phyloP scores from a whole-genome alignment of 805 yeast genomes.

The Hanseniaspora lindneri region DNA sequence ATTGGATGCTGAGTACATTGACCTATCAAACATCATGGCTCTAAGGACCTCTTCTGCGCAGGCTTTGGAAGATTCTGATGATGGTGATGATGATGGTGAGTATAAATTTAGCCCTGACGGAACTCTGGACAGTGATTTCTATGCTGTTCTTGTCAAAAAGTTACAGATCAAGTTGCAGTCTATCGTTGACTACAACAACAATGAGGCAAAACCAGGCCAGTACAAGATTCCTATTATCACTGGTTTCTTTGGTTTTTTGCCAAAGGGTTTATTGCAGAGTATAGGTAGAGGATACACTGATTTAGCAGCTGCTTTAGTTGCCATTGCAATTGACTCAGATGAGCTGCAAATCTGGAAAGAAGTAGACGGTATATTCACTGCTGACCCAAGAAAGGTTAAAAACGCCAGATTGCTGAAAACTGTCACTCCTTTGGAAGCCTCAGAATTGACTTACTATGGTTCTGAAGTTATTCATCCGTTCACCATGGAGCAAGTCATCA shows the following conservation, averaged over 20 bases:
- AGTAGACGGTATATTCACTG: constrained; percentile 97
- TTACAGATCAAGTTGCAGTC: constrained; percentile 41
- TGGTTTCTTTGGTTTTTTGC: constrained; percentile 91
- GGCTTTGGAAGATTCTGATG: constrained; percentile 18
- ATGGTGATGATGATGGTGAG: constrained; percentile 6
- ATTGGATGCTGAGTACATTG: constrained; percentile 65
- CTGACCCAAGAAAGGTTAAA: constrained; percentile 92
- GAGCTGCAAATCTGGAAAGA: constrained; percentile 98
- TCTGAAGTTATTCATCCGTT: constrained; percentile 97
- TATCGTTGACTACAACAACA: constrained; percentile 29
- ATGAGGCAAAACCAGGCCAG: constrained; percentile 17
- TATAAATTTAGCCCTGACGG: constrained; percentile 26
- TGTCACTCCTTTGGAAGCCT: constrained; percentile 97
- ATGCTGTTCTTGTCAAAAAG: constrained; percentile 41
- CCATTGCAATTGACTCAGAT: constrained; percentile 84
- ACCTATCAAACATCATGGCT: constrained; percentile 62
- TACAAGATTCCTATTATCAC: constrained; percentile 76
- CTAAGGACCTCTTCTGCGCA: constrained; percentile 16
- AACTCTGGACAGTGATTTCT: constrained; percentile 58
- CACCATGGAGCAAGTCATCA: constrained; percentile 97
- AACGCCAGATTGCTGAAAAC: constrained; percentile 72
- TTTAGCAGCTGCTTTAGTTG: constrained; percentile 89
- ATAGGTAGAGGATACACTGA: constrained; percentile 98
- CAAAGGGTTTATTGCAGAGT: constrained; percentile 83
- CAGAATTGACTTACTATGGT: constrained; percentile 94